These are phyloP conservation scores for Kappamyces sp. DNA, from an alignment of 192 early-diverging fungal genomes.

Conservation along the genomic window DNA sequence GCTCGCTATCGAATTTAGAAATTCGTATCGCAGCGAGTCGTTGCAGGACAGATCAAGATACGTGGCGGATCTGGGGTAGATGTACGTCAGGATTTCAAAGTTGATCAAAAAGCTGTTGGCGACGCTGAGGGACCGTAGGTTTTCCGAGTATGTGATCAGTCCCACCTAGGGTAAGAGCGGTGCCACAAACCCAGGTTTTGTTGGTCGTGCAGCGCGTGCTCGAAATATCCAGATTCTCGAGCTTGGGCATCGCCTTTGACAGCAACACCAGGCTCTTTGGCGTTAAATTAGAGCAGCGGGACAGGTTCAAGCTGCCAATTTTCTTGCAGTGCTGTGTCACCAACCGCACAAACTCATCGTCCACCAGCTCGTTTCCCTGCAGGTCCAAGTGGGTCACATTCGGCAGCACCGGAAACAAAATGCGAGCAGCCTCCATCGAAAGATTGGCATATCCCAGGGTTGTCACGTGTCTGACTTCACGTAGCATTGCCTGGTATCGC, in stretches of 20 bases:
- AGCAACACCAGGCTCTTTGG: not conserved
- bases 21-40: no score
- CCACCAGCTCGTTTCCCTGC: conserved; percentile 3
- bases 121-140: no score
- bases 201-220: conserved; percentile 4
- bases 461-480: conserved; percentile 7
- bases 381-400: not conserved
- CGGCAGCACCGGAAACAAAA: not conserved
- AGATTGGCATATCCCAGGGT: not conserved
- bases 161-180: no score
- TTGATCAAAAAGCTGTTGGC: no score
- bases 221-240: conserved; percentile 2
- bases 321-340: conserved; percentile 14
- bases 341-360: conserved; percentile 11
- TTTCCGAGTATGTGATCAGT: no score
- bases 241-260: not conserved
- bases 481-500: not conserved
- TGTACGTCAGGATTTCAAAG: no score
- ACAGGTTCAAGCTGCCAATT: no score
- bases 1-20: no score
- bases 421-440: conserved; percentile 2
- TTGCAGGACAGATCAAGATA: no score
- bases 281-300: conserved; percentile 1
- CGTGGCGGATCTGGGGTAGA: no score
- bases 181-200: not conserved